Evolutionary conservation across 164 flowering plant species (phyloP).

Genomic region (Taxillus chinensis): DNA sequence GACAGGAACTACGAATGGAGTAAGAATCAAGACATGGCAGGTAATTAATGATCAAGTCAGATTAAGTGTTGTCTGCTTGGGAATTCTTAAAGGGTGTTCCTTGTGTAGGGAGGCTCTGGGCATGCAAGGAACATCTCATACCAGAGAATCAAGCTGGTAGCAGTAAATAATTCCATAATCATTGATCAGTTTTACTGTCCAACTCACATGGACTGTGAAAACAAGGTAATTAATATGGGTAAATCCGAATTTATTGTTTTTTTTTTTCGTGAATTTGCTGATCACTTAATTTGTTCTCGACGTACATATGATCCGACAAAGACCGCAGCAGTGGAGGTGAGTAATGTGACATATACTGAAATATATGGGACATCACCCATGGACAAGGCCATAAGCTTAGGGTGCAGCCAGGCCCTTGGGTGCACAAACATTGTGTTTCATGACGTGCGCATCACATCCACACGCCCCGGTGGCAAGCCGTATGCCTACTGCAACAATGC

Average conservation of each 20-base stretch:
- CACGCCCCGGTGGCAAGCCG: not conserved
- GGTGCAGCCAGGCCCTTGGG: conserved; percentile 9
- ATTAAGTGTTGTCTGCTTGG: no score
- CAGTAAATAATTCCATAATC: conserved; percentile 1
- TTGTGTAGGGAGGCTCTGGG: not conserved
- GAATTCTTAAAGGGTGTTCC: no score
- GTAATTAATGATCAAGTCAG: not conserved
- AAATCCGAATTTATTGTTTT: no score
- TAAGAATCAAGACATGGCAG: conserved; percentile 5
- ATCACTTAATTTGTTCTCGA: no score
- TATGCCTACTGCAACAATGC: conserved; percentile 1
- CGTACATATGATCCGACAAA: not conserved
- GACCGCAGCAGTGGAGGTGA: conserved; percentile 7
- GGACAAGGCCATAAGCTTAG: conserved; percentile 8
- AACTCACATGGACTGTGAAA: not conserved
- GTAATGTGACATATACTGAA: conserved; percentile 12
- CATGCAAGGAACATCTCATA: not conserved
- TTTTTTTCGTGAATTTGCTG: no score
- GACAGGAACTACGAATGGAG: conserved; percentile 1
- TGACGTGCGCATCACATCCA: conserved; percentile 12
- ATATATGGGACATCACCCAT: conserved; percentile 15
- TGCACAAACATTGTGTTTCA: conserved; percentile 17
- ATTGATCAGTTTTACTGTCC: conserved; percentile 7
- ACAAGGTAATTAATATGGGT: not conserved
- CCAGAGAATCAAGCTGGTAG: not conserved